phyloP scores from a whole-genome alignment of 164 flowering plant genomes.

The Brasenia schreberi region DNA sequence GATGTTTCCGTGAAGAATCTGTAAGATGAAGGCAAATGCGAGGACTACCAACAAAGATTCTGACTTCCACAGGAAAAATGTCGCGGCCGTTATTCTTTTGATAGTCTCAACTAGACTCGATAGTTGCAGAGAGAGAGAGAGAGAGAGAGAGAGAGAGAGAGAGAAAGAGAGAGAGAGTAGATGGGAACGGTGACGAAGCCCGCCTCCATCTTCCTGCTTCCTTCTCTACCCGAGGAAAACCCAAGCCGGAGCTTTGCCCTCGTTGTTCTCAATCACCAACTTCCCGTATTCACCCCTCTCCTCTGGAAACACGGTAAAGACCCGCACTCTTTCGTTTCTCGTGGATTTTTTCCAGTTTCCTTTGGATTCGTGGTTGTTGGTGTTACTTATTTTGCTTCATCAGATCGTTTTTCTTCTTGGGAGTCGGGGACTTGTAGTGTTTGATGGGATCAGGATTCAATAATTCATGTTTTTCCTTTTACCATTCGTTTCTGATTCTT shows the following conservation, averaged over 20 bases:
- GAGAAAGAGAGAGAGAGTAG: neutral
- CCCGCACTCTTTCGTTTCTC: neutral
- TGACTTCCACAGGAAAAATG: no score
- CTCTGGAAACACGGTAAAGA: conserved; percentile 72
- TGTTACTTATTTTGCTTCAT: neutral
- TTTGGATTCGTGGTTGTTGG: neutral
- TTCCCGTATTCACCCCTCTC: conserved; percentile 77
- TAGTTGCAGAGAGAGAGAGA: neutral
- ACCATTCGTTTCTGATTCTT: neutral
- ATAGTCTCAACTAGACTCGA: neutral
- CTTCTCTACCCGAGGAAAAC: conserved; percentile 18
- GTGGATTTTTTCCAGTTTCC: neutral
- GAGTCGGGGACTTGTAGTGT: neutral
- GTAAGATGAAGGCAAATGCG: no score
- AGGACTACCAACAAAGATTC: no score
- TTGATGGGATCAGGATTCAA: neutral
- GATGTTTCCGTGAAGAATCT: no score
- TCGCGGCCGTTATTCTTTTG: no score
- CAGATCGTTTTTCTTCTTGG: neutral
- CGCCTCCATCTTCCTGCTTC: conserved; percentile 65
- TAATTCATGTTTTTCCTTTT: neutral
- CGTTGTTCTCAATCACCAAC: conserved; percentile 71
- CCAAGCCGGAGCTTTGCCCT: conserved; percentile 47
- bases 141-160: neutral
- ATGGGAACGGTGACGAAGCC: conserved; percentile 50